phyloP scores from a whole-genome alignment of 257 asterid genomes.

The Salvia hispanica region DNA sequence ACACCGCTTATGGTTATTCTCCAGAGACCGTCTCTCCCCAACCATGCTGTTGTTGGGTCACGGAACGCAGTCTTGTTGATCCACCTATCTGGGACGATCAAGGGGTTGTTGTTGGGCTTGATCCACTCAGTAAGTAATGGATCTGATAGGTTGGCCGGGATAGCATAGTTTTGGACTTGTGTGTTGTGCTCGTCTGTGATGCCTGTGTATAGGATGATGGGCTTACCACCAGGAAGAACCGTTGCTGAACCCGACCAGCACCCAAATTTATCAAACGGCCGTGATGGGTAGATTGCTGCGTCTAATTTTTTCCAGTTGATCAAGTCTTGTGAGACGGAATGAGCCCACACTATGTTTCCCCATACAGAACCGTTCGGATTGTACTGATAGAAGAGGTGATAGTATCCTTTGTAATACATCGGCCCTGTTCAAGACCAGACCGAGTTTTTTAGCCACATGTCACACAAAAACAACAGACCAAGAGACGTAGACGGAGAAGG shows the following conservation, averaged over 20 bases:
- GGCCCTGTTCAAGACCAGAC: constrained; percentile 47
- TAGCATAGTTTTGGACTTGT: constrained; percentile 77
- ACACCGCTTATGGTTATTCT: constrained; percentile 52
- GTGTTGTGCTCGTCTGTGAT: constrained; percentile 48
- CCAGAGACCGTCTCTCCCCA: constrained; percentile 57
- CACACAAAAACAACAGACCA: not conserved
- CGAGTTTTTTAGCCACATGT: not conserved
- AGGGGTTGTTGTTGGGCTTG: constrained; percentile 75
- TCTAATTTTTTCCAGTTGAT: constrained; percentile 59
- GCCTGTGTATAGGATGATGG: constrained; percentile 76
- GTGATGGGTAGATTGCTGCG: constrained; percentile 58
- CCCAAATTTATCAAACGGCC: constrained; percentile 61
- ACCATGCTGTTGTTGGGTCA: constrained; percentile 85
- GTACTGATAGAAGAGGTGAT: constrained; percentile 78
- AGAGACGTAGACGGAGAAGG: too few relatives aligned
- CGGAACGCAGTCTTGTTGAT: constrained; percentile 63
- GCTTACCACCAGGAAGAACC: constrained; percentile 60
- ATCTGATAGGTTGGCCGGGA: constrained; percentile 67
- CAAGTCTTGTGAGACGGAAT: constrained; percentile 68
- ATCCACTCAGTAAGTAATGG: constrained; percentile 62
- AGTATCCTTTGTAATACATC: constrained; percentile 67
- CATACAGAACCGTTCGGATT: constrained; percentile 73
- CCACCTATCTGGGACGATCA: constrained; percentile 41
- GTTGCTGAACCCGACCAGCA: constrained; percentile 96
- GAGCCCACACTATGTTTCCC: constrained; percentile 87